A percentile compares a stretch with the other conserved stretches of the same genome.
phyloP scores from a whole-genome alignment of 257 asterid genomes.

The Gynochthodes officinalis region DNA sequence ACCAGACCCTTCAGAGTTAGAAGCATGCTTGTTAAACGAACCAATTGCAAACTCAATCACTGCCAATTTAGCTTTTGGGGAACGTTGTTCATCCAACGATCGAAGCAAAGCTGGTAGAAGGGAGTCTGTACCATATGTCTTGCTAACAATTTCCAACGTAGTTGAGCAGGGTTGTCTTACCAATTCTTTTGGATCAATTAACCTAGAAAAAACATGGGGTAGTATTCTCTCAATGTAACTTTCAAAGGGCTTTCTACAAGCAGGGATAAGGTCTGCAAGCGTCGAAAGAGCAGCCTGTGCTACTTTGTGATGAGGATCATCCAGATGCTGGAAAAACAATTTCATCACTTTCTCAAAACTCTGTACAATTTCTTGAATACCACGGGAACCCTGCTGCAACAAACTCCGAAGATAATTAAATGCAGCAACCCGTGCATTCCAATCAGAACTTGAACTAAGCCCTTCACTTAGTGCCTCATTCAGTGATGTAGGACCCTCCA shows the following conservation, averaged over 20 bases:
- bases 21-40: constrained; percentile 80
- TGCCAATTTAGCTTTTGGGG: constrained; percentile 98
- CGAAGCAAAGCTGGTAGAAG: constrained; percentile 95
- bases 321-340: constrained; percentile 96
- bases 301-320: constrained; percentile 99
- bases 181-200: constrained; percentile 93
- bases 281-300: constrained; percentile 99
- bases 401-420: constrained; percentile 70
- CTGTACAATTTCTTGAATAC: constrained; percentile 88
- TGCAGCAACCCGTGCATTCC: constrained; percentile 97
- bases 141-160: constrained; percentile 84
- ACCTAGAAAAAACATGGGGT: constrained; percentile 96
- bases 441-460: constrained; percentile 86
- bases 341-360: constrained; percentile 99
- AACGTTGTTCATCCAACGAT: constrained; percentile 96
- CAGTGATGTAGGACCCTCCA: constrained; percentile 88
- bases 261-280: constrained; percentile 91
- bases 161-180: constrained; percentile 96
- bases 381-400: constrained; percentile 90
- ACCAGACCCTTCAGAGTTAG: constrained; percentile 75
- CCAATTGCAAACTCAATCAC: constrained; percentile 91
- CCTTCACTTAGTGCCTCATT: constrained; percentile 91
- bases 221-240: constrained; percentile 96
- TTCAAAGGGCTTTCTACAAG: constrained; percentile 95
- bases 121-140: constrained; percentile 88